Base-by-base conservation (phyloP, 768 basidiomycete species). In the Mycena pura region DNA sequence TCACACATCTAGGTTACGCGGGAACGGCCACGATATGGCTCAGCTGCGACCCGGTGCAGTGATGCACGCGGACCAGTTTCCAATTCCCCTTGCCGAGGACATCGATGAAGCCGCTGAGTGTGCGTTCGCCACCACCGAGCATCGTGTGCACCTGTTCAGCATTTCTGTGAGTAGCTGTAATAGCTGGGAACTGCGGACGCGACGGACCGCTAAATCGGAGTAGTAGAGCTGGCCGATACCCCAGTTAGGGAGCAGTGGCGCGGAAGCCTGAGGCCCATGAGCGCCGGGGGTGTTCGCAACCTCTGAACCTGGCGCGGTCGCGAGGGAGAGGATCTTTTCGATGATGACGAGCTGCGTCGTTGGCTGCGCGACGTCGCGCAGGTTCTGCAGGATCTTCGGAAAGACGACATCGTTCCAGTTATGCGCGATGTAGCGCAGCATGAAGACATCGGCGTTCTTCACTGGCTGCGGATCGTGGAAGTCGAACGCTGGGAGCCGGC, bases 371-470 rank as follows among this genome's bases (percentile, higher is more conserved):
- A 70, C 72, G 2, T 45, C 65, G 14, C 73, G 69, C 11, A 76
- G 66, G 14, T 67, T 54, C n/a, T 48, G n/a, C 5, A 77, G 65
- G 56, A 76, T n/a, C n/a, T n/a, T 68, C 39, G 54, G 52, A n/a
- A 36, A n/a, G 38, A 57, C 62, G 36, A 48, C 55, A 57, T 75
- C 72, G 15, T 66, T 40, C 73, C 74, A 74, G 60, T 76, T 69
- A 64, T 77, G 76, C 15, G 73, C 36, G 50, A 73, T 69, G 34
- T 53, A 44, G 14, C 72, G 62, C 8, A 74, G 24, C 31, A 75
- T 38, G 60, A 73, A 76, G 3, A 76, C 70, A 0, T 58, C 52
- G 3, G 72, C 71, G 29, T 72, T 51, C 50, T 61, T 62, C 25
- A 70, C 52, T 0, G 74, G 73, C 47, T 77, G 51, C 8, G 59